A percentile compares a stretch with the other conserved stretches of the same genome.
phyloP scores from a whole-genome alignment of 352 stramenopile species.

The Globisporangium paddicum region DNA sequence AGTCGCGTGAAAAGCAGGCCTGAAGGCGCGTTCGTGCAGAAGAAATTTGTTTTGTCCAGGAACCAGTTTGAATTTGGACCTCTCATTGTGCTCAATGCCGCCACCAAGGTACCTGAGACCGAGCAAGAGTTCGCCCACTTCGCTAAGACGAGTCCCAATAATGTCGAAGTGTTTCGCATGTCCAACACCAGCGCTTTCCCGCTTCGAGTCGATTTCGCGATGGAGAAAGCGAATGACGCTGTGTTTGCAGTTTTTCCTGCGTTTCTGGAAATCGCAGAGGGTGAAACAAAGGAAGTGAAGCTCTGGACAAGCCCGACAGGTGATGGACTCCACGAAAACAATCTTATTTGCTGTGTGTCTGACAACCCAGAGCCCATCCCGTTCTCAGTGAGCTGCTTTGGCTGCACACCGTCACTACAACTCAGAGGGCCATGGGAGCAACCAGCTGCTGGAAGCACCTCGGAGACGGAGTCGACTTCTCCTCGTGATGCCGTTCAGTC shows the following conservation, averaged over 20 bases:
- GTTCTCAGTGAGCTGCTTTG: constrained; percentile 86
- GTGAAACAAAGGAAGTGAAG: constrained; percentile 88
- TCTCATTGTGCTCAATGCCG: constrained; percentile 53
- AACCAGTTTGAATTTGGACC: constrained; percentile 93
- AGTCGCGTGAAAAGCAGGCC: constrained; percentile 80
- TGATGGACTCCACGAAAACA: constrained; percentile 61
- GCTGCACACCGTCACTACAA: constrained; percentile 71
- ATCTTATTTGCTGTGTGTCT: constrained; percentile 84
- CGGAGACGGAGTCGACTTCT: constrained; percentile 24
- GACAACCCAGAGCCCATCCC: constrained; percentile 90
- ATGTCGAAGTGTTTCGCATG: constrained; percentile 90
- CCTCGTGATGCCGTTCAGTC: not conserved
- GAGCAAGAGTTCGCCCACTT: constrained; percentile 47
- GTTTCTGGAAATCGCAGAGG: constrained; percentile 71
- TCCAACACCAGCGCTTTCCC: constrained; percentile 86
- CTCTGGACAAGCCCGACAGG: constrained; percentile 88
- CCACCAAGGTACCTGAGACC: constrained; percentile 21
- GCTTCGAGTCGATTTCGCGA: constrained; percentile 55
- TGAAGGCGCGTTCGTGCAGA: constrained; percentile 67
- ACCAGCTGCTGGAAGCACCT: constrained; percentile 40
- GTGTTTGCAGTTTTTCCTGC: constrained; percentile 77
- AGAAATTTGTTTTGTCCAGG: constrained; percentile 90
- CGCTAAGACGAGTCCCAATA: constrained; percentile 52
- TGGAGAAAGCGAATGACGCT: constrained; percentile 23
- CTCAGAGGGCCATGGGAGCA: constrained; percentile 88